Evolutionary conservation across 164 flowering plant genomes (phyloP).

Genomic region (Protea cynaroides): DNA sequence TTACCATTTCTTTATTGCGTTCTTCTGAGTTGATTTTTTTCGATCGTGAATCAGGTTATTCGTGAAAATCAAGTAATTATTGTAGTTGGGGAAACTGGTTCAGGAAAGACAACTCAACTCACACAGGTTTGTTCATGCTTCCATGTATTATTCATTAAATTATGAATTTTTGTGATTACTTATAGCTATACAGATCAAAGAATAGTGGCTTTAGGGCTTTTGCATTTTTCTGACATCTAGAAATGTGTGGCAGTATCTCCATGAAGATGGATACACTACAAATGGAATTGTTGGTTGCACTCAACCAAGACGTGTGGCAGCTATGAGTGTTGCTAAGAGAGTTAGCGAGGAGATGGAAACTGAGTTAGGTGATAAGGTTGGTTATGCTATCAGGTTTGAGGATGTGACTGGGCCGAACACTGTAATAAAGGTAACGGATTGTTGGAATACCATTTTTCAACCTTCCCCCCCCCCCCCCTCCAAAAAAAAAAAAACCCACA

Average conservation of each 20-base stretch:
- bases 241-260: constrained; percentile 62
- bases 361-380: constrained; percentile 85
- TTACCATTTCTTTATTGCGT: neutral
- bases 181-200: neutral
- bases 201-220: neutral
- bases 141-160: neutral
- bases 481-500: too few species aligned
- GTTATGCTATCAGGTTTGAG: constrained; percentile 96
- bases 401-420: constrained; percentile 92
- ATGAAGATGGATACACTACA: constrained; percentile 83
- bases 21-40: constrained; percentile 1
- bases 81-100: constrained; percentile 98
- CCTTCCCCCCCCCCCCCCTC: too few species aligned
- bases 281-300: constrained; percentile 90
- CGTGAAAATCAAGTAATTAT: constrained; percentile 93
- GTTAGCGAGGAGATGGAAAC: constrained; percentile 99
- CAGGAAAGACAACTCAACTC: constrained; percentile 95
- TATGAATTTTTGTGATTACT: too few species aligned
- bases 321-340: constrained; percentile 99
- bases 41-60: constrained; percentile 43
- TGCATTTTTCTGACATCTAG: constrained; percentile 5
- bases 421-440: constrained; percentile 60
- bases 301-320: constrained; percentile 98
- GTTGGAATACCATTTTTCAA: neutral
- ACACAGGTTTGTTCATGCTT: constrained; percentile 58